Evolutionary conservation across 371 early-diverging fungal species (phyloP).

Genomic region (Paraphysoderma sedebokerense): DNA sequence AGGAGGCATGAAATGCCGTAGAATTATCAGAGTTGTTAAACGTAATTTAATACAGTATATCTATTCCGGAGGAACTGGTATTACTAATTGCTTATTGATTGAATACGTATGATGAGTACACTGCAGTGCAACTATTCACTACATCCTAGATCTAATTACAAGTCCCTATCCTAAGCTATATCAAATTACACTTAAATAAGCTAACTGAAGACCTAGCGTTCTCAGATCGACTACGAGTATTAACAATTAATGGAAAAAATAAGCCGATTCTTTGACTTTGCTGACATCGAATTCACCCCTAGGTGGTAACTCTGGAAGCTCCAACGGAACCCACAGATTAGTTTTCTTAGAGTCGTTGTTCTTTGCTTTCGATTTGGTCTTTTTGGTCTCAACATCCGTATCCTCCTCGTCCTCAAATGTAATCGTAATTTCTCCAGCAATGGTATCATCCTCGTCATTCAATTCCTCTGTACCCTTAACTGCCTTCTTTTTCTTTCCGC

Average conservation of each 20-base stretch:
- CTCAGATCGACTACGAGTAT: too few relatives aligned
- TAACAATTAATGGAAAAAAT: conserved; percentile 70
- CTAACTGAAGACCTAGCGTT: too few relatives aligned
- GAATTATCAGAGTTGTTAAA: too few relatives aligned
- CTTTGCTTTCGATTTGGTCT: conserved; percentile 7
- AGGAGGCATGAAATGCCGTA: too few relatives aligned
- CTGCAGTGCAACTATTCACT: too few relatives aligned
- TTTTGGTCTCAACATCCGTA: conserved; percentile 11
- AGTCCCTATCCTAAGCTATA: too few relatives aligned
- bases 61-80: too few relatives aligned
- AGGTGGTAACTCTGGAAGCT: conserved; percentile 53
- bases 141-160: too few relatives aligned
- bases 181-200: too few relatives aligned
- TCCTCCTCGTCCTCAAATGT: conserved; percentile 15
- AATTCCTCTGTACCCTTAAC: conserved; percentile 7
- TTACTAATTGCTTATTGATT: too few relatives aligned
- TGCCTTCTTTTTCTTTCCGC: background rate
- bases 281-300: conserved; percentile 72
- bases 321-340: conserved; percentile 45
- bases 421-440: background rate
- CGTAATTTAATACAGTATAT: too few relatives aligned
- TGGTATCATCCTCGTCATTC: conserved; percentile 11
- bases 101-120: too few relatives aligned
- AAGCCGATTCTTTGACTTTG: conserved; percentile 56
- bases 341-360: background rate